Evolutionary conservation across 2,329 filamentous ascomycete species (phyloP).

Genomic region (Alternaria arbusti): DNA sequence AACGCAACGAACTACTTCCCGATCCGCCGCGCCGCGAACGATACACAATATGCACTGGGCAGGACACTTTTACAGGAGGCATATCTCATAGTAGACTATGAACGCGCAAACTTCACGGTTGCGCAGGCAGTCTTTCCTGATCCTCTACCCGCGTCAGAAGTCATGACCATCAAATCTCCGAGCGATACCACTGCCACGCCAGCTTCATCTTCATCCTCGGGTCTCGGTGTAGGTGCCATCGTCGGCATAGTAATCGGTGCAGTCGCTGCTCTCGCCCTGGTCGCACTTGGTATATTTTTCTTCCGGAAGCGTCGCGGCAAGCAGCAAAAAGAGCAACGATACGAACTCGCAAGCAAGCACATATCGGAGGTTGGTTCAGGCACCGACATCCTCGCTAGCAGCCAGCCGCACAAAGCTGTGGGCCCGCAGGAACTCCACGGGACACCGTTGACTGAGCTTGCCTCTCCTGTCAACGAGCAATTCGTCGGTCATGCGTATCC

Average conservation of each 20-base stretch:
- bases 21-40: slow-evolving; percentile 63
- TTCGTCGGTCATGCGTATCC: slow-evolving; percentile 18
- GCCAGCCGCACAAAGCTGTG: slow-evolving; percentile 18
- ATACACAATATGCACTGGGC: slow-evolving; percentile 66
- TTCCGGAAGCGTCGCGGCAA: slow-evolving; percentile 26
- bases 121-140: slow-evolving; percentile 46
- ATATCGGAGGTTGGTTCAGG: slow-evolving; percentile 24
- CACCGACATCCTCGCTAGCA: neutral
- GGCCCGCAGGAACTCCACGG: slow-evolving; percentile 33
- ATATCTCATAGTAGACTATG: slow-evolving; percentile 57
- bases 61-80: slow-evolving; percentile 73
- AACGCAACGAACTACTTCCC: slow-evolving; percentile 73
- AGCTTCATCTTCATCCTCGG: slow-evolving; percentile 7
- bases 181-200: neutral
- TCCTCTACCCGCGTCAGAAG: slow-evolving; percentile 35
- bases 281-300: slow-evolving; percentile 28
- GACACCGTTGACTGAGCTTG: slow-evolving; percentile 33
- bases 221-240: slow-evolving; percentile 37
- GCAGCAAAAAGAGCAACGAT: slow-evolving; percentile 14
- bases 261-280: slow-evolving; percentile 22
- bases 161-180: slow-evolving; percentile 35
- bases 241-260: slow-evolving; percentile 41
- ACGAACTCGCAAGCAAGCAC: slow-evolving; percentile 31
- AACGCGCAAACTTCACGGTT: slow-evolving; percentile 55
- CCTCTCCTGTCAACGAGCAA: slow-evolving; percentile 15